Base-by-base conservation (phyloP, 2,329 filamentous ascomycete species). In the Huntiella bhutanensis region DNA sequence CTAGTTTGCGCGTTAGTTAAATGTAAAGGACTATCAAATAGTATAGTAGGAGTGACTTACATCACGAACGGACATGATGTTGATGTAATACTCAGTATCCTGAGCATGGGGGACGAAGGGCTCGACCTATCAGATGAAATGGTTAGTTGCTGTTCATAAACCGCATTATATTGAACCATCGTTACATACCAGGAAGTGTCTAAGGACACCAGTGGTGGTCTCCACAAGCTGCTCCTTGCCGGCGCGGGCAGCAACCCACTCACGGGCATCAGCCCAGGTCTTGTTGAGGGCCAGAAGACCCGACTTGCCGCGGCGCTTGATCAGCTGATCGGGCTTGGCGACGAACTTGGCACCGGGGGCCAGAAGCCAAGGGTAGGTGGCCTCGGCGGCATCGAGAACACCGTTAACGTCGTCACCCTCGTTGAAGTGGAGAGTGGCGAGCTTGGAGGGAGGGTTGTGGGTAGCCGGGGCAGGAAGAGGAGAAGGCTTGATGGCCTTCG, bases 51-150 rank as follows among this genome's bases (percentile, higher is more conserved):
- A 15, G 50, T 51, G 52, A 78, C 86, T 78, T 79, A 96, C 91
- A 80, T 96, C 91, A 73, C 91, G 83, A 60, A 94, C 87, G 53
- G 91, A 96, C 77, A 95, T 91, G 73, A 98, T 98, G 79, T 95
- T 95, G 73, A 98, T 94, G 70, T 98, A 98, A 73, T 96, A 96
- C 69, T 98, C 91, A 54, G 88, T 95, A 64, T 86, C 81, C 58
- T 86, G 75, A 54, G 87, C 82, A 68, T 98, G 91, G 59, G 88
- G 91, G 52, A 96, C 87, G 61, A 98, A 96, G 45, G 91, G 91
- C 77, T 98, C 91, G 56, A 98, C 50, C 49, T 50, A 37, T 7
- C 15, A 16, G 13, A 13, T 15, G 22, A 47, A 35, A 12, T 17
- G 33, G 15, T 32, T 10, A 38, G 46, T 42, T 41, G 13, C 22